Percentiles rank a stretch among this genome's conserved stretches.
phyloP scores from a whole-genome alignment of 2,329 filamentous ascomycete genomes.

The Septoria linicola region DNA sequence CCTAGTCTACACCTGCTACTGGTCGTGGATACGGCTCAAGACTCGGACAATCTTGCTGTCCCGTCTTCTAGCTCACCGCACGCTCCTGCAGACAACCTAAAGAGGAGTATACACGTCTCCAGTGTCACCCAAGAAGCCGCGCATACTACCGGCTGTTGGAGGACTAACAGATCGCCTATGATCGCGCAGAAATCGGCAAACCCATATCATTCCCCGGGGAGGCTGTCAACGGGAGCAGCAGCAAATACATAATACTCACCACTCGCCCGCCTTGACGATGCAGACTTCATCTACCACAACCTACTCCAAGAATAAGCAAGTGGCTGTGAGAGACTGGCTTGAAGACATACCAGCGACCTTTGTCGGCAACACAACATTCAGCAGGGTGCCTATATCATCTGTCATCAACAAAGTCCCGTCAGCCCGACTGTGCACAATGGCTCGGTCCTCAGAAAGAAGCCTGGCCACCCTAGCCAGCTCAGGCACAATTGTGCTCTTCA shows the following conservation, averaged over 20 bases:
- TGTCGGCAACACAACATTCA: slow-evolving; percentile 2
- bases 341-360: slow-evolving; percentile 13
- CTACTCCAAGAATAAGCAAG: slow-evolving; percentile 8
- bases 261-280: not conserved
- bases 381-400: slow-evolving; percentile 2
- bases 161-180: slow-evolving; percentile 14
- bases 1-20: slow-evolving; percentile 4
- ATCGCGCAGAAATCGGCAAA: slow-evolving; percentile 16
- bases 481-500: slow-evolving; percentile 47
- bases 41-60: slow-evolving; percentile 15
- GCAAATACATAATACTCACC: slow-evolving; percentile 14
- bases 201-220: slow-evolving; percentile 11
- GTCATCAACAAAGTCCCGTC: slow-evolving; percentile 8
- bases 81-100: slow-evolving; percentile 23
- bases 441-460: slow-evolving; percentile 20
- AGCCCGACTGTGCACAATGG: slow-evolving; percentile 19
- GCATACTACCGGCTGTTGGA: slow-evolving; percentile 25
- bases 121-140: slow-evolving; percentile 21
- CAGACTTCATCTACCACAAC: slow-evolving; percentile 9
- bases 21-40: slow-evolving; percentile 16
- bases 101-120: slow-evolving; percentile 18
- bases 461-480: slow-evolving; percentile 38
- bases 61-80: slow-evolving; percentile 13
- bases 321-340: slow-evolving; percentile 14
- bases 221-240: slow-evolving; percentile 3